Base-by-base conservation (phyloP, 345 rosid genomes). In the Lepidium didymum region DNA sequence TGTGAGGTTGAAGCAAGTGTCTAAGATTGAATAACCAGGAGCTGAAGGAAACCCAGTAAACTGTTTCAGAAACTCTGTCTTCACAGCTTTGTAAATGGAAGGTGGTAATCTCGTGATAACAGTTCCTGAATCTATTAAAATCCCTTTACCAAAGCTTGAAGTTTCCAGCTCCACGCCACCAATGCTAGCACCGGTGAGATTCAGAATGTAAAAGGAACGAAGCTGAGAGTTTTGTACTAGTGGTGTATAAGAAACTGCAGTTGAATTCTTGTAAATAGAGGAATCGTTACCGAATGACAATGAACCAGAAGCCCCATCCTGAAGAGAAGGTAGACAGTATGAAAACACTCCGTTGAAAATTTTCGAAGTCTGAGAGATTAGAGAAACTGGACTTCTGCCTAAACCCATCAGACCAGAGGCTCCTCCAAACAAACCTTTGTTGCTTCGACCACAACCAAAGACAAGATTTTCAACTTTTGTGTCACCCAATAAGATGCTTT, bases 341-440 rank as follows among this genome's bases (percentile, higher is more conserved):
- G 98, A 93, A 80, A 93, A 90, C 68, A 85, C 80, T 13, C 97
- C 94, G 2, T 81, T 79, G 59, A 88, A 93, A 8, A 57, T 59
- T 13, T 62, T 44, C 7, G 67, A 60, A 49, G 90, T 79, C 73
- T 93, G 98, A 18, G 89, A 83, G 62, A 87, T 77, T 75, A 90
- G 50, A 8, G 98, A 93, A 34, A 85, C 71, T 7, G 77, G 69
- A 56, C 91, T 87, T 83, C 87, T 88, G 33, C 96, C 98, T 0
- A 93, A 69, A 5, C 98, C 98, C 86, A 90, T 68, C 6, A 93
- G 77, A 27, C 98, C 98, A 18, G 98, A 93, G 73, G 89, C 84
- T 58, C 90, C 89, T 16, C 97, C 98, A 29, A 90, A 93, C 15
- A 93, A 74, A 41, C 97, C 98, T 59, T 71, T 82, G 59, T 88